Conservation (phyloP, 2,329 filamentous ascomycete genomes). For the Paracorniculantispora psalliotae region DNA sequence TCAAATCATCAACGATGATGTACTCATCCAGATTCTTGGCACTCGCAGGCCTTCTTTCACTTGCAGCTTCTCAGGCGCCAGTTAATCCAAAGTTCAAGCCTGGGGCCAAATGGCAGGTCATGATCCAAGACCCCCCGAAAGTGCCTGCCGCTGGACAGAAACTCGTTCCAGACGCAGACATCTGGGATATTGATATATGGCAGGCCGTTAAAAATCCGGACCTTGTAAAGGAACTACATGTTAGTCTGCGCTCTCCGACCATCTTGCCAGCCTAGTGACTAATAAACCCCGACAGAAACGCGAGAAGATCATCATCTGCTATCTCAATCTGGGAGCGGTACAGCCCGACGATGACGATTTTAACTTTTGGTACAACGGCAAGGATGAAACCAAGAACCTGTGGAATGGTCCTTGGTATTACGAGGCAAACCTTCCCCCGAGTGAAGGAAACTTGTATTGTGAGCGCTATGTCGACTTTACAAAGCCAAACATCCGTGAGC, state of each 20-base stretch:
- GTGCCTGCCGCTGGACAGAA: neutral
- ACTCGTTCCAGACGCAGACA: conserved; percentile 1
- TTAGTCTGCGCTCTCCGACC: neutral
- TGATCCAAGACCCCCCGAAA: neutral
- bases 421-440: conserved; percentile 14
- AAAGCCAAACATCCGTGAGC: conserved; percentile 20
- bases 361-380: neutral
- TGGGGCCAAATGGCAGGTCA: conserved; percentile 2
- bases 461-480: conserved; percentile 29
- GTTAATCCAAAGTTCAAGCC: no score
- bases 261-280: neutral
- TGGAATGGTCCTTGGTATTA: conserved; percentile 21
- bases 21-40: no score
- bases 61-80: no score
- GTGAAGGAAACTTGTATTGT: neutral
- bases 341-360: conserved; percentile 16
- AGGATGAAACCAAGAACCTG: no score
- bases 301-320: conserved; percentile 29
- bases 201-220: neutral
- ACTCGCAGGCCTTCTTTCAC: no score
- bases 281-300: neutral
- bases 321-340: conserved; percentile 29
- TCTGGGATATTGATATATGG: conserved; percentile 11
- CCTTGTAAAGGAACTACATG: neutral
- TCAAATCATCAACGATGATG: no score